Base-by-base conservation (phyloP, 306 rosid genomes). In the Fragaria nilgerrensis region DNA sequence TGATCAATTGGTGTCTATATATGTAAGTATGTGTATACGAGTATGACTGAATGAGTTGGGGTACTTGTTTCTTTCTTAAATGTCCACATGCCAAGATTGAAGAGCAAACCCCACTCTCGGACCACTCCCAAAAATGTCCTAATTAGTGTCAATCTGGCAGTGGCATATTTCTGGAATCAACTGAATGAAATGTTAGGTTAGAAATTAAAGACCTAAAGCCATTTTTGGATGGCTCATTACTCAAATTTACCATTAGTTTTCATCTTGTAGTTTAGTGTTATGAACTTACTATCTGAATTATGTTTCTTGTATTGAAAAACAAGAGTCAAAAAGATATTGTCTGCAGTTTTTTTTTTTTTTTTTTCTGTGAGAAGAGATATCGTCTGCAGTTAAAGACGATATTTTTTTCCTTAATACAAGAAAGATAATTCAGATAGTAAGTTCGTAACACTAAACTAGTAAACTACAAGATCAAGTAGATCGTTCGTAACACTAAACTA, bases 111-210 rank as follows among this genome's bases (percentile, higher is more conserved):
- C 67, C 37, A 61, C 39, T 7, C 39, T 8, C 37, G 41, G n/a
- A 32, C 39, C 68, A 63, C 43, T 63, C 68, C 68, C 43, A 63
- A 63, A 56, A 15, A 32, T 63, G 68, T 63, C 68, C 68, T 63
- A 2, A 32, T 63, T 59, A 4, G 36, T 59, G 36, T 32, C 65
- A 59, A 9, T 59, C 36, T 59, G 65, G 36, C 36, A 59, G 19
- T 12, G 19, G 34, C 17, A 37, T 58, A 23, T 9, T 29, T 29
- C 68, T 62, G 41, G 8, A 27, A 13, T 29, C 15, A 29, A 2
- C 37, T 5, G 12, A 16, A 5, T 25, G 13, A 7, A 59, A 14
- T 62, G 3, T 27, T 12, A 27, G 39, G 67, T 27, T 34, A 39
- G 11, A 25, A 59, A 59, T 23, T 8, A 25, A 25, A 10, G 47